phyloP scores from a whole-genome alignment of 1,284 basidiomycete genomes.

The Tylopilus microsporus region DNA sequence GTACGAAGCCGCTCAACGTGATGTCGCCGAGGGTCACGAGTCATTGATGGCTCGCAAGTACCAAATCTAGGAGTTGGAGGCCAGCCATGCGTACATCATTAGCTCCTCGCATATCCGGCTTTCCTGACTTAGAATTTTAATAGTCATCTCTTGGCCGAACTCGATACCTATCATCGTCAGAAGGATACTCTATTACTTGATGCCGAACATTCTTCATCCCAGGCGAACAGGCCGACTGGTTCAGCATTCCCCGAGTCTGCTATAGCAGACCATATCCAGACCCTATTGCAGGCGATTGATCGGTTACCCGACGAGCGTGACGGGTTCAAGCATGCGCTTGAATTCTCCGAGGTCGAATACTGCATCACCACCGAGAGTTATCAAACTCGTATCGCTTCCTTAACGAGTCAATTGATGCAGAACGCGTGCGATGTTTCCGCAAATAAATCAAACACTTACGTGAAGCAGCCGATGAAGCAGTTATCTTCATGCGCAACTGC shows the following conservation, averaged over 20 bases:
- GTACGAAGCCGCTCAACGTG: constrained; percentile 12
- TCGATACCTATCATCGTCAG: constrained; percentile 9
- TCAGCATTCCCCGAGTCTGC: constrained; percentile 27
- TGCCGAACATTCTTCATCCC: constrained; percentile 1
- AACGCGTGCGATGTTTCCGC: not conserved
- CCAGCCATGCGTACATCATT: constrained; percentile 20
- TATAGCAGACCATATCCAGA: constrained; percentile 43
- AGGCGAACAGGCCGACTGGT: not conserved
- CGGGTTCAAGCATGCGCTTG: constrained; percentile 56
- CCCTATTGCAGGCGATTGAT: constrained; percentile 56
- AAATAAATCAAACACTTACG: not conserved
- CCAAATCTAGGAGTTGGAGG: constrained; percentile 24
- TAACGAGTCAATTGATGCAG: constrained; percentile 26
- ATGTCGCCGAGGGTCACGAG: constrained; percentile 13
- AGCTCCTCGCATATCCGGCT: not conserved
- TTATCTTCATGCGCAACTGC: constrained; percentile 31
- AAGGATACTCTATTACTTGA: constrained; percentile 1
- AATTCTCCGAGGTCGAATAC: constrained; percentile 70
- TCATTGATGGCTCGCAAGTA: constrained; percentile 18
- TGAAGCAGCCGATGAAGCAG: constrained; percentile 25
- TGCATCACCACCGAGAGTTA: constrained; percentile 62
- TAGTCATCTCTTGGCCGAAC: constrained; percentile 23
- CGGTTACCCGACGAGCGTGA: constrained; percentile 71
- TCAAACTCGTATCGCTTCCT: constrained; percentile 33
- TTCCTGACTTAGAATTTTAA: constrained; percentile 2